phyloP scores from a whole-genome alignment of 2,329 filamentous ascomycete species.

The Xylariales sp. region DNA sequence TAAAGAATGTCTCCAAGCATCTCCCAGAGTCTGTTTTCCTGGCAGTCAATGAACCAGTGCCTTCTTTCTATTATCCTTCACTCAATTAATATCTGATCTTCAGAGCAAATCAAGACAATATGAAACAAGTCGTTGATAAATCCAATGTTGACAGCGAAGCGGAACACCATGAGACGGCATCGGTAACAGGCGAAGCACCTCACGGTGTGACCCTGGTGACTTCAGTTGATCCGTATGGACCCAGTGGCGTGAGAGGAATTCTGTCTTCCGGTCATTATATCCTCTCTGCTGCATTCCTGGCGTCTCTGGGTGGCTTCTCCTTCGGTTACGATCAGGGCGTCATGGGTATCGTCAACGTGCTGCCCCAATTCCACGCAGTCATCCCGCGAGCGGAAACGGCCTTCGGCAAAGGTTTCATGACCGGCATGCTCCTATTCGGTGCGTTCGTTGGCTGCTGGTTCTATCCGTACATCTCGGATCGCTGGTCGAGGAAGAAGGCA shows the following conservation, averaged over 20 bases:
- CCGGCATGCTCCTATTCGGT: constrained; percentile 36
- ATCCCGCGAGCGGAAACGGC: constrained; percentile 29
- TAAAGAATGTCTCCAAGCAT: too few species aligned
- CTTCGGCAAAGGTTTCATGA: constrained; percentile 35
- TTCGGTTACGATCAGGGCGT: constrained; percentile 34
- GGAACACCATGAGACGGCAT: background rate
- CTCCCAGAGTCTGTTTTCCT: too few species aligned
- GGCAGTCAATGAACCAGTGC: too few species aligned
- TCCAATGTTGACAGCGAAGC: background rate
- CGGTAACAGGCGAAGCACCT: background rate
- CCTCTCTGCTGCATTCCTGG: constrained; percentile 36
- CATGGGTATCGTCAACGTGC: constrained; percentile 37
- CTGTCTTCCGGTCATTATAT: constrained; percentile 24
- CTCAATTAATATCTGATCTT: background rate
- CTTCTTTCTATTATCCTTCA: too few species aligned
- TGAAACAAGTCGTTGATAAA: background rate
- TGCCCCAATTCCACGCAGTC: constrained; percentile 35
- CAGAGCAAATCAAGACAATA: background rate
- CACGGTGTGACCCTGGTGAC: background rate
- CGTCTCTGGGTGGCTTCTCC: constrained; percentile 42
- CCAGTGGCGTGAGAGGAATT: background rate
- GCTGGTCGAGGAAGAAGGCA: constrained; percentile 36
- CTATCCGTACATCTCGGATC: constrained; percentile 32
- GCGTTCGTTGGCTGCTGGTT: constrained; percentile 30
- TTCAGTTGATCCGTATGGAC: background rate